Conservation (phyloP, 2,329 filamentous ascomycete species). For the Alternaria hordeiaustralica region DNA sequence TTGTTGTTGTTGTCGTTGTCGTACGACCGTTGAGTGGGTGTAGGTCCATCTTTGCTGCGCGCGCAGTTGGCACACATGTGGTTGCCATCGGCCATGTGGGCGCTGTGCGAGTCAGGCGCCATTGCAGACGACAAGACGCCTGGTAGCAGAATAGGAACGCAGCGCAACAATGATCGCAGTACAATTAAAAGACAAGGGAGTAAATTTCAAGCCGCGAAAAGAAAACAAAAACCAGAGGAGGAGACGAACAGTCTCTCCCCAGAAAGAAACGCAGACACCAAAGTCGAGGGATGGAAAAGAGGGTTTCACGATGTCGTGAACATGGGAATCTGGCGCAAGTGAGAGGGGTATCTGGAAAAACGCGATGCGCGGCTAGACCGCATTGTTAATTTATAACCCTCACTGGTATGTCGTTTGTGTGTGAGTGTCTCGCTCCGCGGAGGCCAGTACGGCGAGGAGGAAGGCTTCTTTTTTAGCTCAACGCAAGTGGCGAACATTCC, state of each 20-base stretch:
- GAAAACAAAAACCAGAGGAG: not conserved
- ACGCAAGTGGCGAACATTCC: not conserved
- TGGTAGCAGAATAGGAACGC: not conserved
- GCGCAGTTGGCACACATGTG: not conserved
- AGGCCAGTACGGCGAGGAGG: not conserved
- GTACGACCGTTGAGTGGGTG: conserved; percentile 11
- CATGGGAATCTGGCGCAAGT: conserved; percentile 13
- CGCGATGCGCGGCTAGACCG: conserved; percentile 15
- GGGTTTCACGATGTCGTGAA: conserved; percentile 9
- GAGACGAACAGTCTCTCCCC: not conserved
- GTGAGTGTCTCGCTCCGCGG: conserved; percentile 3
- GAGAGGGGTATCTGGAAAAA: conserved; percentile 7
- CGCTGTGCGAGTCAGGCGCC: conserved; percentile 2
- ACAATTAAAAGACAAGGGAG: not conserved
- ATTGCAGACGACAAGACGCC: not conserved
- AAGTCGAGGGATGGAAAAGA: not conserved
- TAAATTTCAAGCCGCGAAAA: not conserved
- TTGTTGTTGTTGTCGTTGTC: conserved; percentile 1
- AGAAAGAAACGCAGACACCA: not conserved
- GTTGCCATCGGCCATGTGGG: not conserved
- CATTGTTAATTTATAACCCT: conserved; percentile 15
- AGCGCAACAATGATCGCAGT: not conserved
- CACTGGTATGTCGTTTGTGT: not conserved
- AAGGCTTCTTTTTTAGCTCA: not conserved
- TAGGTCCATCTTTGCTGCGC: conserved; percentile 7